A percentile compares a stretch with the other conserved stretches of the same genome.
Evolutionary conservation across 495 filamentous ascomycete genomes (phyloP).

Genomic region (Achaetomiella virescens): DNA sequence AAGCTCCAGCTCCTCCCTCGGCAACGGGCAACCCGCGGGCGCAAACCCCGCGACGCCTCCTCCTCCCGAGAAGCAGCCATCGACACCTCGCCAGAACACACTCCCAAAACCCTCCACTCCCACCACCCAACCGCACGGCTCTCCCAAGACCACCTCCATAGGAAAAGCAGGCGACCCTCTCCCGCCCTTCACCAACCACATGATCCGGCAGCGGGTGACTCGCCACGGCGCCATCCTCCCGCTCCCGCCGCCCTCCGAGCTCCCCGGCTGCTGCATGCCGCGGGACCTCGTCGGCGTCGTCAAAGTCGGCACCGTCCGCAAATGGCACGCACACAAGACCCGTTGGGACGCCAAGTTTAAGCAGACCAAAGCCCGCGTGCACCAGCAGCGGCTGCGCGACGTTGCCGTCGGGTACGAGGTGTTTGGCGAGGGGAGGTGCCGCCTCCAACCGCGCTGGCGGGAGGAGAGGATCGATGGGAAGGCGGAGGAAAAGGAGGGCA

Average conservation of each 20-base stretch:
- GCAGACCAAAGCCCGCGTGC: constrained; percentile 58
- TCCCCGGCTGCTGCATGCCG: constrained; percentile 57
- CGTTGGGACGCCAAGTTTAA: constrained; percentile 67
- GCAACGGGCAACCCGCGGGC: constrained; percentile 22
- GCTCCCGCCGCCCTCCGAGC: constrained; percentile 54
- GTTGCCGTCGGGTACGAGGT: constrained; percentile 61
- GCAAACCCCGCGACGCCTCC: too few relatives aligned
- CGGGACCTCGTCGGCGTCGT: constrained; percentile 65
- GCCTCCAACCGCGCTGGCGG: constrained; percentile 76
- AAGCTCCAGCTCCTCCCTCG: constrained; percentile 44
- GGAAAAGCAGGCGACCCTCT: constrained; percentile 79
- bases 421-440: constrained; percentile 67
- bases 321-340: constrained; percentile 69
- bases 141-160: constrained; percentile 36
- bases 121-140: background rate
- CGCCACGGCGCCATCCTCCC: constrained; percentile 64
- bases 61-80: constrained; percentile 10
- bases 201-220: constrained; percentile 84
- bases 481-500: constrained; percentile 28
- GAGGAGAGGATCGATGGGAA: constrained; percentile 55
- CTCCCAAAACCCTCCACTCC: background rate
- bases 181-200: constrained; percentile 70
- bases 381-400: constrained; percentile 63
- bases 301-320: constrained; percentile 70
- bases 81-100: background rate